Percentiles rank a stretch among this genome's conserved stretches.
These are phyloP conservation scores for Collybia mongolica DNA, from an alignment of 768 basidiomycete species.

Conservation along the genomic window DNA sequence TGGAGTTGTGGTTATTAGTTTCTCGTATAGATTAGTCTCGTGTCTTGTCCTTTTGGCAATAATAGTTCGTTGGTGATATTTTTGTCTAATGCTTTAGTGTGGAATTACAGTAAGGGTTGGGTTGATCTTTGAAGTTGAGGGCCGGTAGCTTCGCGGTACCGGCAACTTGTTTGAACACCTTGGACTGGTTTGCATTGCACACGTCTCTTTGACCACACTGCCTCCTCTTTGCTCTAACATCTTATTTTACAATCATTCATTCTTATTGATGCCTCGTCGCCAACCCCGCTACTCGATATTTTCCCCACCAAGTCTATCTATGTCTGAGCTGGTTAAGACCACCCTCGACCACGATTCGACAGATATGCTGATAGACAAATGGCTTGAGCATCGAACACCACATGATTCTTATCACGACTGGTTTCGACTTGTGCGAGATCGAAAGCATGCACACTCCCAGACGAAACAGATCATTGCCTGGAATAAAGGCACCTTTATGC, in stretches of 20 bases:
- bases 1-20: too few relatives aligned
- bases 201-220: slow-evolving; percentile 13
- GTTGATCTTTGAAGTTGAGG: slow-evolving; percentile 18
- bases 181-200: slow-evolving; percentile 18
- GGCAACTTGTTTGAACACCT: slow-evolving; percentile 20
- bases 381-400: slow-evolving; percentile 69
- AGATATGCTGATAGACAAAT: slow-evolving; percentile 79
- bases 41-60: too few relatives aligned
- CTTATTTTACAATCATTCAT: too few relatives aligned
- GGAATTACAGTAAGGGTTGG: too few relatives aligned
- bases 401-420: slow-evolving; percentile 77
- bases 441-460: slow-evolving; percentile 53
- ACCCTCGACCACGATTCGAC: slow-evolving; percentile 76
- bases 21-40: too few relatives aligned
- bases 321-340: slow-evolving; percentile 79
- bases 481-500: slow-evolving; percentile 75
- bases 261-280: slow-evolving; percentile 37
- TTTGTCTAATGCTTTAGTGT: not conserved
- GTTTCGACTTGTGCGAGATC: slow-evolving; percentile 69
- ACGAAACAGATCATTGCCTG: slow-evolving; percentile 53
- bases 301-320: slow-evolving; percentile 62
- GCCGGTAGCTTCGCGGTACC: slow-evolving; percentile 28
- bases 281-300: slow-evolving; percentile 60
- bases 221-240: not conserved
- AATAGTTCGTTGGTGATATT: not conserved